Base-by-base conservation (phyloP, 805 yeast species). In the Brettanomyces nanus region DNA sequence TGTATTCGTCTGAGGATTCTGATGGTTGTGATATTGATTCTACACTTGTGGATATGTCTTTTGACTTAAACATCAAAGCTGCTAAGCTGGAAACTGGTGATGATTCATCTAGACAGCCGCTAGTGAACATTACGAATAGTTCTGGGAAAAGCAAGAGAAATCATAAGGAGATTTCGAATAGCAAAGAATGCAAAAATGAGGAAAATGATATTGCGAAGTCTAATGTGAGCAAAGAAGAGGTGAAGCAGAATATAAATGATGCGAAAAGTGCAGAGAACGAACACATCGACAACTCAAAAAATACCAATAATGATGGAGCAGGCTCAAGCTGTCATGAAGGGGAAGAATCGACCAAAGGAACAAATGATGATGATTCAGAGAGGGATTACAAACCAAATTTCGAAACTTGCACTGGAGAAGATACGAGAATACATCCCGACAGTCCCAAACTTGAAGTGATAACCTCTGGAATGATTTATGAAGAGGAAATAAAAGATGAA, bases 21-120 rank as follows among this genome's bases (percentile, higher is more conserved):
- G 36, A 33, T 6, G 14, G 9, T 19, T 28, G 38, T 11, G 45
- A 42, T 23, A 32, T 41, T 18, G 44, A 41, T 19, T 26, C 27
- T 27, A 17, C n/a, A 7, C 33, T 43, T 26, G 26, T 46, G 27
- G 47, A 43, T 29, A 28, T 28, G 30, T 10, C 10, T 14, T 10
- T 28, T 6, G 30, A 28, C 15, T 14, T 28, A 15, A 9, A n/a
- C n/a, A 15, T n/a, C 7, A n/a, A 9, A 6, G 14, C 10, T 10
- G 7, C 15, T 10, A 10, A n/a, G 14, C 7, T 10, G 15, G 30
- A 10, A n/a, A 28, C 17, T 11, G 26, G 10, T 11, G 26, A 11
- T 9, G 11, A 11, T 23, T 11, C 26, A 23, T 23, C 26, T 23
- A 11, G 26, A 11, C 10, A 23, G 26, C 26, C 26, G 26, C 26